Evolutionary conservation across 2,329 filamentous ascomycete genomes (phyloP).

Genomic region (Ophioceras dolichostomum): DNA sequence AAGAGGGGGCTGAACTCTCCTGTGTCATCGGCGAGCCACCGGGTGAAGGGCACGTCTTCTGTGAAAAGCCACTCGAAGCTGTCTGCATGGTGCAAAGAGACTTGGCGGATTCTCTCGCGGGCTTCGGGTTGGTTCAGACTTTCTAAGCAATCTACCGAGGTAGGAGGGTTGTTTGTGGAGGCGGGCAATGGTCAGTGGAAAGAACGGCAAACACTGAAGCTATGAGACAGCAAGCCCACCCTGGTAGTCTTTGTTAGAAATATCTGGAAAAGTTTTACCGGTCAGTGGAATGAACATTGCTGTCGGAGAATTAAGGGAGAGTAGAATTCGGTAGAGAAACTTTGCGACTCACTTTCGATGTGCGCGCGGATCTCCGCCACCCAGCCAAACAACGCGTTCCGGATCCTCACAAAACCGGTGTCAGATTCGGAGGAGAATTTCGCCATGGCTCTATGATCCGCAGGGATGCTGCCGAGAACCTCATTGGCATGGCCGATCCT

Average conservation of each 20-base stretch:
- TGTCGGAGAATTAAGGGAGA: too few relatives aligned
- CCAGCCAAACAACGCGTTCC: neutral
- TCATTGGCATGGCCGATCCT: neutral
- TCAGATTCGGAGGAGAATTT: neutral
- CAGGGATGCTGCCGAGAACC: neutral
- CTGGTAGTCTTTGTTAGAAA: neutral
- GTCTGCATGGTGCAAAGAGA: neutral
- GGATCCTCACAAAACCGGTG: neutral
- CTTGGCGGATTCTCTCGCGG: neutral
- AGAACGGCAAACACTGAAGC: too few relatives aligned
- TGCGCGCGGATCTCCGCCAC: neutral
- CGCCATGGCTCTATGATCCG: neutral
- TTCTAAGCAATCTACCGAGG: neutral
- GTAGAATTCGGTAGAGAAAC: too few relatives aligned
- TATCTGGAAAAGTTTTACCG: too few relatives aligned
- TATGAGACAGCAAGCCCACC: too few relatives aligned
- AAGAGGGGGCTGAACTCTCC: neutral
- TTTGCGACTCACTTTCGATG: neutral
- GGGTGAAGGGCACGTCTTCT: neutral
- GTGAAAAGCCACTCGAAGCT: neutral
- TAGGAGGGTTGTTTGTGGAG: too few relatives aligned
- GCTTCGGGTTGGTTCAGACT: neutral
- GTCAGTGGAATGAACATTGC: too few relatives aligned
- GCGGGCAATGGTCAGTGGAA: too few relatives aligned
- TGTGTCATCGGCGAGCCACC: neutral